These are phyloP conservation scores for Eudorina sp. DNA, from an alignment of 139 green algal genomes.

Conservation along the genomic window DNA sequence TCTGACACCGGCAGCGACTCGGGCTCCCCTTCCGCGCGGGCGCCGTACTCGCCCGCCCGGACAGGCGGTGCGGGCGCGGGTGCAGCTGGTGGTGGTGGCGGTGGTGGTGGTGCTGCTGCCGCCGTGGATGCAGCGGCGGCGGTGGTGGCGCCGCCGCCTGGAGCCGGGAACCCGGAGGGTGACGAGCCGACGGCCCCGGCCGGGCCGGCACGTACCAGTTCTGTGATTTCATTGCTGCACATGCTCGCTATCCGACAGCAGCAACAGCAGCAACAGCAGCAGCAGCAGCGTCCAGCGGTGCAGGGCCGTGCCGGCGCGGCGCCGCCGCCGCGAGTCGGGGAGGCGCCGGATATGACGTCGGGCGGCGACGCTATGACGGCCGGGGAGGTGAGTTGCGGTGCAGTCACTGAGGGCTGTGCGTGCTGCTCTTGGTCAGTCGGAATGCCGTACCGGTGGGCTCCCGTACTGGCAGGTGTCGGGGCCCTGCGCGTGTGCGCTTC, in stretches of 20 bases:
- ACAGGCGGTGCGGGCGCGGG: neutral
- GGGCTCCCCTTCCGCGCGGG: neutral
- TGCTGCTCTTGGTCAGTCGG: no score
- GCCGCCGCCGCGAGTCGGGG: neutral
- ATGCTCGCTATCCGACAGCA: slow-evolving; percentile 28
- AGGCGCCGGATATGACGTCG: neutral
- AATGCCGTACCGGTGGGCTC: no score
- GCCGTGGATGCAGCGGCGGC: neutral
- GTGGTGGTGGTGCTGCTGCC: neutral
- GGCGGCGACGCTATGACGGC: neutral
- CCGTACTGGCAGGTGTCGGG: no score
- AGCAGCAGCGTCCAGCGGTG: neutral
- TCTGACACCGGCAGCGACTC: slow-evolving; percentile 36
- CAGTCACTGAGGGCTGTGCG: neutral
- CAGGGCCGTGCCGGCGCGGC: neutral
- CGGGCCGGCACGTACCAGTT: neutral
- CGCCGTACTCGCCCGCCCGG: neutral
- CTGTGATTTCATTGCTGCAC: slow-evolving; percentile 33
- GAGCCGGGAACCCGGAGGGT: neutral
- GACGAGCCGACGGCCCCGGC: neutral
- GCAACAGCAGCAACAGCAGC: slow-evolving; percentile 17
- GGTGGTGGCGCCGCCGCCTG: neutral
- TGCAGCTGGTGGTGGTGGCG: neutral
- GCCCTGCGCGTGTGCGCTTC: no score
- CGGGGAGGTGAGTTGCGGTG: slow-evolving; percentile 1